Conservation (phyloP, 2,329 filamentous ascomycete genomes). For the Exophiala phaeomuriformis region DNA sequence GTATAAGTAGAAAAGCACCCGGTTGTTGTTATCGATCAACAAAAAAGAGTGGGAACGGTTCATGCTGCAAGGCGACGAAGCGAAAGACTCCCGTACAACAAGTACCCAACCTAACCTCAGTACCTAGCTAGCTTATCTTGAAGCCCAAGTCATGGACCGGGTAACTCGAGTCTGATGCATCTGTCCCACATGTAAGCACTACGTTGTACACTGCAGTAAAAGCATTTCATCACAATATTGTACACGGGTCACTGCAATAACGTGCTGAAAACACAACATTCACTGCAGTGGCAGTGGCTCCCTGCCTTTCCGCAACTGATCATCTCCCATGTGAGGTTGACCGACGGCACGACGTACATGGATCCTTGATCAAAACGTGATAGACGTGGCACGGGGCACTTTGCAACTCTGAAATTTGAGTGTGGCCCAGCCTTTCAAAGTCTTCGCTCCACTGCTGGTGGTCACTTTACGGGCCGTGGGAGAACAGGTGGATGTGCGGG, state of each 20-base stretch:
- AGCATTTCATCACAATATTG: too few relatives aligned
- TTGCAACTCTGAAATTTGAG: slow-evolving; percentile 10
- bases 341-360: not conserved
- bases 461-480: not conserved
- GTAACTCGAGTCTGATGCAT: not conserved
- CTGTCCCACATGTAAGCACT: not conserved
- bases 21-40: not conserved
- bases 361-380: not conserved
- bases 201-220: too few relatives aligned
- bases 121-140: too few relatives aligned
- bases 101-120: too few relatives aligned
- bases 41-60: slow-evolving; percentile 15
- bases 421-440: not conserved
- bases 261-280: too few relatives aligned
- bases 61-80: slow-evolving; percentile 17
- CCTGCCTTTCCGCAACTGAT: not conserved
- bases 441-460: not conserved
- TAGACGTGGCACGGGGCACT: not conserved
- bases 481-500: slow-evolving; percentile 1
- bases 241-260: too few relatives aligned
- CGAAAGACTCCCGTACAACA: not conserved
- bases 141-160: not conserved
- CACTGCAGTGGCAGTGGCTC: not conserved
- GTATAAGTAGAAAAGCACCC: not conserved
- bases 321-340: not conserved